Conservation (phyloP, 371 early-diverging fungal species). For the Basidiobolus meristosporus region DNA sequence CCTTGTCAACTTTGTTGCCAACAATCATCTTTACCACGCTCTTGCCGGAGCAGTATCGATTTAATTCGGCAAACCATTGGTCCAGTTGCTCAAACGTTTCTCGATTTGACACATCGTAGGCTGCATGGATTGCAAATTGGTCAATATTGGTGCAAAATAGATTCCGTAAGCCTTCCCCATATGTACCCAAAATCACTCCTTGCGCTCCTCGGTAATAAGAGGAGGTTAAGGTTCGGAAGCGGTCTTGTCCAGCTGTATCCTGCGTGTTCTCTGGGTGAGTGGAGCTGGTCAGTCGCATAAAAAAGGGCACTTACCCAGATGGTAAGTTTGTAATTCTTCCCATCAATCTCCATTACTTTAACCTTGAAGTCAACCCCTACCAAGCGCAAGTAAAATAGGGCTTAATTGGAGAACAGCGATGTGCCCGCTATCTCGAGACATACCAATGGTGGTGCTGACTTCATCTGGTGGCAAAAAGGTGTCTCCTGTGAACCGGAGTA, state of each 20-base stretch:
- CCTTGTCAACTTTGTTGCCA: slow-evolving; percentile 94
- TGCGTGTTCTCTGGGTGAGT: slow-evolving; percentile 12
- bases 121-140: slow-evolving; percentile 13
- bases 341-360: slow-evolving; percentile 80
- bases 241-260: slow-evolving; percentile 99
- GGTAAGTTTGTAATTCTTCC: slow-evolving; percentile 87
- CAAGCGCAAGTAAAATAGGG: background rate
- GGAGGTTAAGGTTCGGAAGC: slow-evolving; percentile 98
- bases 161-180: background rate
- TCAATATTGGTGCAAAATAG: background rate
- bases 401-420: background rate
- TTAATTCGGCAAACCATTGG: slow-evolving; percentile 86
- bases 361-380: slow-evolving; percentile 99
- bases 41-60: slow-evolving; percentile 69
- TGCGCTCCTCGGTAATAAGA: slow-evolving; percentile 98
- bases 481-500: slow-evolving; percentile 96
- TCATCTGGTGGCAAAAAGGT: slow-evolving; percentile 86
- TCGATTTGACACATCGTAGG: slow-evolving; percentile 90
- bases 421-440: background rate
- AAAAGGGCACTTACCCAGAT: slow-evolving; percentile 57
- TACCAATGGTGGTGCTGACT: slow-evolving; percentile 87
- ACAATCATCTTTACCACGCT: slow-evolving; percentile 91
- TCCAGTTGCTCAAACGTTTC: slow-evolving; percentile 83
- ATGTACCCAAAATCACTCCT: slow-evolving; percentile 84
- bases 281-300: background rate